Conservation (phyloP, 257 asterid species). For the Capsicum baccatum region DNA sequence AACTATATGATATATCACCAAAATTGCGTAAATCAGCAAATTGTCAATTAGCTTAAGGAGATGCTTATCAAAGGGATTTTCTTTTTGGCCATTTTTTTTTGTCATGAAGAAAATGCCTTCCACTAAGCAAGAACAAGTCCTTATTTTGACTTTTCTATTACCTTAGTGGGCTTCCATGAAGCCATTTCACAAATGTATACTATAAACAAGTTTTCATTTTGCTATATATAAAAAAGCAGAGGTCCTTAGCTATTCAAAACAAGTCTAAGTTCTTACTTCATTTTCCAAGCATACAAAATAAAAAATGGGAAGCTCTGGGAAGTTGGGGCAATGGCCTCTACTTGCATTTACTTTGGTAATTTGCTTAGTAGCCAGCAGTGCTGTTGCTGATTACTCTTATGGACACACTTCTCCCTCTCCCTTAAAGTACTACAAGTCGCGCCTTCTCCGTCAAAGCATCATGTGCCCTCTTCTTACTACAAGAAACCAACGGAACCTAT, state of each 20-base stretch:
- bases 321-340: not conserved
- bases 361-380: not conserved
- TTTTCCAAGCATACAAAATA: no score
- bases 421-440: not conserved
- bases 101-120: not conserved
- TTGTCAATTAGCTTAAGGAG: not conserved
- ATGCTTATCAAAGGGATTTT: not conserved
- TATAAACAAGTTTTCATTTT: not conserved
- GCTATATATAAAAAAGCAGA: not conserved
- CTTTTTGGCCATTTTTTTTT: not conserved
- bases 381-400: not conserved
- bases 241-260: no score
- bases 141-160: not conserved
- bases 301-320: no score
- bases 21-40: not conserved
- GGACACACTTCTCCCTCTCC: no score
- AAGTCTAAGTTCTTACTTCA: no score
- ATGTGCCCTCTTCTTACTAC: not conserved
- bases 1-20: not conserved
- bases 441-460: not conserved
- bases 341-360: not conserved
- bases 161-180: constrained; percentile 8
- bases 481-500: not conserved
- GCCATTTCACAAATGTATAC: not conserved
- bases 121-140: constrained; percentile 3